Percentiles rank a stretch among this genome's conserved stretches.
These are phyloP conservation scores for Capsicum baccatum DNA, from an alignment of 257 asterid genomes.

Conservation along the genomic window DNA sequence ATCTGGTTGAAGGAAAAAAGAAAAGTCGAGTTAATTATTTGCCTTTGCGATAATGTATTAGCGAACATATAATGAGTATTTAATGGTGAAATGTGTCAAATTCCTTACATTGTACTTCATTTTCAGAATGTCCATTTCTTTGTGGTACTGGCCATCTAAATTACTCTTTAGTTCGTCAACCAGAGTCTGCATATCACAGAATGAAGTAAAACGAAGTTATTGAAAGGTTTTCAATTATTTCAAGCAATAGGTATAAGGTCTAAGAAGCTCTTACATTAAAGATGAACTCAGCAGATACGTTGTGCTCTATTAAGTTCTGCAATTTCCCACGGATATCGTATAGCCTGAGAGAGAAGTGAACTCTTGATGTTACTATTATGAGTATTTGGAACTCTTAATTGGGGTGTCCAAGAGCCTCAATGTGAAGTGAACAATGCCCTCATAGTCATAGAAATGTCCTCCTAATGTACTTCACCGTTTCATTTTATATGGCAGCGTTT, in stretches of 20 bases:
- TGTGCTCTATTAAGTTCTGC: slow-evolving; percentile 80
- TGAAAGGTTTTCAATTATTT: slow-evolving; percentile 22
- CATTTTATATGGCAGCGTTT: background rate
- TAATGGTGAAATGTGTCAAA: background rate
- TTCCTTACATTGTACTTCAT: slow-evolving; percentile 63
- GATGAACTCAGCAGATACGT: slow-evolving; percentile 74
- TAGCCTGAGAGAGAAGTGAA: slow-evolving; percentile 52
- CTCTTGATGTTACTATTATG: slow-evolving; percentile 24
- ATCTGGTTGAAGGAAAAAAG: slow-evolving; percentile 28
- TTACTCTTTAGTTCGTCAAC: slow-evolving; percentile 67
- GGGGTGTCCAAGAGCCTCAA: slow-evolving; percentile 1
- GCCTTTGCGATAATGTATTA: background rate
- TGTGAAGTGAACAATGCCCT: background rate
- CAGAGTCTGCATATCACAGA: slow-evolving; percentile 51
- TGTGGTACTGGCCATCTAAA: slow-evolving; percentile 56
- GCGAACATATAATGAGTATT: background rate
- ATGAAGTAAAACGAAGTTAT: slow-evolving; percentile 27
- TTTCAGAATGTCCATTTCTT: slow-evolving; percentile 54
- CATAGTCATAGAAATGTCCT: background rate
- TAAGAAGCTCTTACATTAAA: slow-evolving; percentile 57
- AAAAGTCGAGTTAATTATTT: background rate
- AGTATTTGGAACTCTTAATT: background rate
- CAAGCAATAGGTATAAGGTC: slow-evolving; percentile 24
- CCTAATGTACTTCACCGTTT: background rate
- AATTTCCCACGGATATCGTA: slow-evolving; percentile 75